Evolutionary conservation across 495 filamentous ascomycete genomes (phyloP).

Genomic region (Choiromyces venosus): DNA sequence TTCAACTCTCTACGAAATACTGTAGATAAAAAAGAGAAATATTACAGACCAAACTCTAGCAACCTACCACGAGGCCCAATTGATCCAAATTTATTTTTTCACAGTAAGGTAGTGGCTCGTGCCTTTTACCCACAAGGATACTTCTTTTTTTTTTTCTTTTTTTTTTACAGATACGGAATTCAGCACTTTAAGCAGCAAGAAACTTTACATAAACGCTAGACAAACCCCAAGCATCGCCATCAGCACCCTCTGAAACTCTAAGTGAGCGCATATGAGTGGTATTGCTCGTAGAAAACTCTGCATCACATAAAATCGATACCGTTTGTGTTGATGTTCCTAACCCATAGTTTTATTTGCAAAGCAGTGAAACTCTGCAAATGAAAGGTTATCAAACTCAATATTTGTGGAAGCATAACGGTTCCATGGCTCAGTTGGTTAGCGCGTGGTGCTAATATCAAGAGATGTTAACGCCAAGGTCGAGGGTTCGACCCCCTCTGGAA

Average conservation of each 20-base stretch:
- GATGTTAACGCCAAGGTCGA: constrained; percentile 33
- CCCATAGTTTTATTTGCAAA: no score
- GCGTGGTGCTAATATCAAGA: constrained; percentile 24
- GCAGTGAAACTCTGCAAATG: not conserved
- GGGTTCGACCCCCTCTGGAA: constrained; percentile 34
- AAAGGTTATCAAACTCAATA: not conserved
- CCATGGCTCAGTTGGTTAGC: constrained; percentile 32
- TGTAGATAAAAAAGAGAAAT: no score
- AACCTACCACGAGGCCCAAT: not conserved
- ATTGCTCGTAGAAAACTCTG: not conserved
- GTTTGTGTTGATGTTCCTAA: no score
- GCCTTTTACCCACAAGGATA: no score
- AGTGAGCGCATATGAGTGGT: no score
- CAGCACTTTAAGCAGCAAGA: no score
- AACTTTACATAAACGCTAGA: no score
- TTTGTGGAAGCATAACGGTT: not conserved
- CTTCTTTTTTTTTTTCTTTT: no score
- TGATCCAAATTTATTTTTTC: not conserved
- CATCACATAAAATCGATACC: not conserved
- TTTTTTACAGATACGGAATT: no score
- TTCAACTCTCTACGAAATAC: no score
- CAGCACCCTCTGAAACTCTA: no score
- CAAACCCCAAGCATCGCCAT: no score
- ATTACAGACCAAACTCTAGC: not conserved
- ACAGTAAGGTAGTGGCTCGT: not conserved